Base-by-base conservation (phyloP, 352 stramenopile species). In the Pythium apleroticum region DNA sequence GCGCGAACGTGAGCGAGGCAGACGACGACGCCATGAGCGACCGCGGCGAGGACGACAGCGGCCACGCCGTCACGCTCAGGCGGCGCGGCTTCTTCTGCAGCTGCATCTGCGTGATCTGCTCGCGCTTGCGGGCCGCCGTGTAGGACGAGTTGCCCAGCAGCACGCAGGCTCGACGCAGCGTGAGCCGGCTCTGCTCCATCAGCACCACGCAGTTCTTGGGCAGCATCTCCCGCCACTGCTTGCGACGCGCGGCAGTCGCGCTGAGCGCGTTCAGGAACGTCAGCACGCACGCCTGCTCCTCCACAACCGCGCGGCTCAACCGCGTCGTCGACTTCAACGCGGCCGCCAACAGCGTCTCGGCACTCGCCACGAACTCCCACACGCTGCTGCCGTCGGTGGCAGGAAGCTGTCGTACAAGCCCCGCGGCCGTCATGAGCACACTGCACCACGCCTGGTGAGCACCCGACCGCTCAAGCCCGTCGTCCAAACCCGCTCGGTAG, bases 371-470 rank as follows among this genome's bases (percentile, higher is more conserved):
- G 65, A 91, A 88, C 43, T 83, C 75, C 80, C 80, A 91, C 33
- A 89, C 68, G 10, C 60, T 72, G 3, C 52, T 48, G 4, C 31
- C 15, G 65, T 41, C 45, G 7, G 45, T 50, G 4, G 43, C 2
- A 33, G 33, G 35, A 5, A 66, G 27, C 30, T 71, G 65, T 3
- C 59, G 57, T 4, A 68, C 43, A 4, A 72, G 31, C 4, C 66
- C 66, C 15, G 46, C 43, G 4, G 60, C 66, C 9, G 57, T 72
- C 55, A 80, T 64, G 17, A 91, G 65, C 24, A 82, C 71, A 39
- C 71, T 64, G 33, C 82, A 91, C 82, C 82, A 91, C 71, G 82
- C 79, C n/a, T 67, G 63, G 39, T 91, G 82, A 3, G 73, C 75
- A 10, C 70, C 46, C 0, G 82, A 89, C 4, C 77, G 75, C 22